Evolutionary conservation across 192 early-diverging fungal genomes (phyloP), one percentile per base, ranked within the genome.

Genomic region (Backusella westeae): DNA sequence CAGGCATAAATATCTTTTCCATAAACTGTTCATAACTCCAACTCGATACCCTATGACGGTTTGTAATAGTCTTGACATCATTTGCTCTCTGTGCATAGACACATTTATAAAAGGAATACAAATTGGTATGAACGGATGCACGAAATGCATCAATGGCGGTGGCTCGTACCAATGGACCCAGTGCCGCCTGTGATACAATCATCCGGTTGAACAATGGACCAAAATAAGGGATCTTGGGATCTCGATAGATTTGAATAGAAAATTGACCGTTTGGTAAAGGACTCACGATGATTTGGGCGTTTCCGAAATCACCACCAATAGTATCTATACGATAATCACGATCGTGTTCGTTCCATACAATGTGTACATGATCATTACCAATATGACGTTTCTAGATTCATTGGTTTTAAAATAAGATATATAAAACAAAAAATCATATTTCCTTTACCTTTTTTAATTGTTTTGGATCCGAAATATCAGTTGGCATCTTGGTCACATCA

Each of bases 281-380:
- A 2, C 92, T 93, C 5, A 99, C 89, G 39, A 96, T 87, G 46
- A 99, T 98, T 75, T 95, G 90, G 1, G 94, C 96, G 74, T 99
- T 99, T 34, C 96, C 98, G 87, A 98, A 99, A 81, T 98, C 98
- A 67, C 98, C 98, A 4, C 95, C 94, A 66, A 99, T 98, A 0
- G 98, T 99, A 39, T 88, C 89, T 21, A 90, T 88, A 35, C 92
- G 85, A 80, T 98, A 99, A 38, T 95, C 92, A 75, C 94, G 88
- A 44, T 87, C 84, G 71, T 97, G 94, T 79, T 99, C 98, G 79
- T 97, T 98, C 96, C 96, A 99, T 10, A 99, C 87, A 66, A 99
- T 96, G 75, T 99, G 98, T 7, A 99, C 95, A 79, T 98, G 97
- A 77, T 99, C 97, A 79, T 99, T 99, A 34, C 98, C 98, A 81